phyloP scores from a whole-genome alignment of 1,139 yeast genomes.

The Groenewaldozyma sp. region DNA sequence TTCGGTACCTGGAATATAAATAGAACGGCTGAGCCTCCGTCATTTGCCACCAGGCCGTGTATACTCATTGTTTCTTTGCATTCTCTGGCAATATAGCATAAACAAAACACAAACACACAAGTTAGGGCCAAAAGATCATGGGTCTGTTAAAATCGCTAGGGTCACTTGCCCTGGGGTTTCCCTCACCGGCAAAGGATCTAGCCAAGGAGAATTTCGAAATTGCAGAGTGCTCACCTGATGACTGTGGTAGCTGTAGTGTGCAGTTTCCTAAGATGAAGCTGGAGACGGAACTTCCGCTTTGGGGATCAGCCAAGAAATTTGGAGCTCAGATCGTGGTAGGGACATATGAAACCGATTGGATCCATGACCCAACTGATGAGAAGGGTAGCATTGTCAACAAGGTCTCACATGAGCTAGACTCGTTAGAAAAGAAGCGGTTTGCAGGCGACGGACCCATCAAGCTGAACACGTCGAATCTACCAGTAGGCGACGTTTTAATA shows the following conservation, averaged over 20 bases:
- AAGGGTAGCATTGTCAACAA: conserved; percentile 35
- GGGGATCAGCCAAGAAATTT: conserved; percentile 62
- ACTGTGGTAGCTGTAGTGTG: conserved; percentile 17
- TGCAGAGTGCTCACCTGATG: conserved; percentile 23
- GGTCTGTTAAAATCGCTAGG: too few relatives aligned
- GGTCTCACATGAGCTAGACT: conserved; percentile 1
- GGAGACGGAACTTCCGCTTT: conserved; percentile 41
- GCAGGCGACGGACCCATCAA: conserved; percentile 22
- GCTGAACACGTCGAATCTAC: conserved; percentile 27
- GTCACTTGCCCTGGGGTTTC: too few relatives aligned
- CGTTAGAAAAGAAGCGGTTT: conserved; percentile 1
- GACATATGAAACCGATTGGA: conserved; percentile 83
- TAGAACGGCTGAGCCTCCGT: too few relatives aligned
- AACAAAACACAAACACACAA: too few relatives aligned
- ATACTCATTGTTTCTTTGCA: too few relatives aligned
- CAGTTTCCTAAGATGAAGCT: conserved; percentile 54
- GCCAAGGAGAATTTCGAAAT: conserved; percentile 12
- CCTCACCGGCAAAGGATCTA: conserved; percentile 4
- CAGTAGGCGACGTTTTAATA: conserved; percentile 38
- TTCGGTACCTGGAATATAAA: too few relatives aligned
- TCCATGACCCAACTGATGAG: conserved; percentile 57
- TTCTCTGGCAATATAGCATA: too few relatives aligned
- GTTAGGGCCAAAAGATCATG: too few relatives aligned
- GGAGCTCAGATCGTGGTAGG: conserved; percentile 69
- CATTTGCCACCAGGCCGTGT: too few relatives aligned